Conservation (phyloP, 1,284 basidiomycete species). For the Cronartium quercuum region DNA sequence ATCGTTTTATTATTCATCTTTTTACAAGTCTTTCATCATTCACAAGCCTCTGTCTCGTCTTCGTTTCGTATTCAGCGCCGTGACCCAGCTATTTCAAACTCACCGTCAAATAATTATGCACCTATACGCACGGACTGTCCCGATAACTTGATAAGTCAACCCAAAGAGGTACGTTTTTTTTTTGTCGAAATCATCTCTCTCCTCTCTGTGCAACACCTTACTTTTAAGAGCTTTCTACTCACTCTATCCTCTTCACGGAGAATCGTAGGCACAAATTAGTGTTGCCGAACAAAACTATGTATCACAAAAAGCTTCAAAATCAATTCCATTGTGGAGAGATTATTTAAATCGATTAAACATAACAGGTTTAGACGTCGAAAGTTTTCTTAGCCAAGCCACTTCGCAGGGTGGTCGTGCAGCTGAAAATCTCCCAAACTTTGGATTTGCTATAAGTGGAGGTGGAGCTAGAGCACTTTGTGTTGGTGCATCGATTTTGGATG, state of each 20-base stretch:
- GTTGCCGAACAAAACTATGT: conserved; percentile 12
- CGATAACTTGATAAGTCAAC: background rate
- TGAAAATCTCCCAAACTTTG: conserved; percentile 22
- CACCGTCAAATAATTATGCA: conserved; percentile 30
- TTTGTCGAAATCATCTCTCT: no score
- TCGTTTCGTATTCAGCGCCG: conserved; percentile 4
- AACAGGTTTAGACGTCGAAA: conserved; percentile 13
- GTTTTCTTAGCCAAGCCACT: conserved; percentile 12
- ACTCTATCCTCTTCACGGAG: background rate
- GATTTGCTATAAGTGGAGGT: conserved; percentile 26
- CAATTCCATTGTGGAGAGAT: conserved; percentile 25
- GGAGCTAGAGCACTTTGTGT: conserved; percentile 14
- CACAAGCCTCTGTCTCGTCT: background rate
- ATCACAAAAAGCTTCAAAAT: conserved; percentile 21
- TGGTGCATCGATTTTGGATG: conserved; percentile 21
- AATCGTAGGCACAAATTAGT: background rate
- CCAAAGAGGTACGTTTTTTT: background rate
- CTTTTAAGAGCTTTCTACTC: no score
- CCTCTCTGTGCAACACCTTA: no score
- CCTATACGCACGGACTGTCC: conserved; percentile 15
- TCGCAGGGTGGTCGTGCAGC: conserved; percentile 5
- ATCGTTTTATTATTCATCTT: no score
- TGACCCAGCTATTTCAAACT: conserved; percentile 7
- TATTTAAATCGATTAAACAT: conserved; percentile 9
- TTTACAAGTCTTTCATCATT: no score